Percentiles rank a stretch among this genome's conserved stretches.
phyloP scores from a whole-genome alignment of 768 basidiomycete genomes.

The Clitopilus hobsonii region DNA sequence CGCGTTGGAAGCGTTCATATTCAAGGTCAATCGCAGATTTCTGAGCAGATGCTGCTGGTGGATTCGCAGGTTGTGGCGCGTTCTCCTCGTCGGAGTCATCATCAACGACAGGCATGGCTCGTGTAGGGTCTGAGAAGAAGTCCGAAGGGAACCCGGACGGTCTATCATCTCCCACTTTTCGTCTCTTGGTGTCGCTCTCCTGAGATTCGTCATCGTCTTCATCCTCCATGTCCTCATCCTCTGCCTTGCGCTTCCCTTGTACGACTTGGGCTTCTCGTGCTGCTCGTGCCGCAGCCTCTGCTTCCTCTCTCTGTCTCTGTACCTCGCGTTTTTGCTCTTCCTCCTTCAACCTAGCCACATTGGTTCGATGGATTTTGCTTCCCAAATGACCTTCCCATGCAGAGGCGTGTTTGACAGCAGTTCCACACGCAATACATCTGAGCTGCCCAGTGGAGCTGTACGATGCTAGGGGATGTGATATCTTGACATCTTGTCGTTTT shows the following conservation, averaged over 20 bases:
- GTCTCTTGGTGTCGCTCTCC: conserved; percentile 22
- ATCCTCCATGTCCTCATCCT: conserved; percentile 18
- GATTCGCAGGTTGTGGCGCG: conserved; percentile 6
- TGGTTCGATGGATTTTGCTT: conserved; percentile 73
- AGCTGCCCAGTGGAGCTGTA: conserved; percentile 66
- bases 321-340: conserved; percentile 42
- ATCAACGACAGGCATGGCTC: conserved; percentile 32
- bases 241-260: conserved; percentile 31
- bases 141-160: conserved; percentile 46
- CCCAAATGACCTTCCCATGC: conserved; percentile 89
- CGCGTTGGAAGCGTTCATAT: conserved; percentile 68
- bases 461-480: conserved; percentile 69
- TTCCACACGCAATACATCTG: conserved; percentile 62
- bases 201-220: conserved; percentile 11
- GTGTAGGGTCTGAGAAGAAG: conserved; percentile 80
- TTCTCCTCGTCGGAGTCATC: conserved; percentile 38
- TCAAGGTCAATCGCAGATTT: conserved; percentile 54
- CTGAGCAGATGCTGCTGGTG: conserved; percentile 13
- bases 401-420: conserved; percentile 64
- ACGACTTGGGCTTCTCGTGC: conserved; percentile 21
- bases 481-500: conserved; percentile 72
- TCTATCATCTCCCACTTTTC: conserved; percentile 10
- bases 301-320: conserved; percentile 27
- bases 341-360: conserved; percentile 54
- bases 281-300: conserved; percentile 21